Conservation (phyloP, 495 filamentous ascomycete species). For the Bryoglossum gracile region DNA sequence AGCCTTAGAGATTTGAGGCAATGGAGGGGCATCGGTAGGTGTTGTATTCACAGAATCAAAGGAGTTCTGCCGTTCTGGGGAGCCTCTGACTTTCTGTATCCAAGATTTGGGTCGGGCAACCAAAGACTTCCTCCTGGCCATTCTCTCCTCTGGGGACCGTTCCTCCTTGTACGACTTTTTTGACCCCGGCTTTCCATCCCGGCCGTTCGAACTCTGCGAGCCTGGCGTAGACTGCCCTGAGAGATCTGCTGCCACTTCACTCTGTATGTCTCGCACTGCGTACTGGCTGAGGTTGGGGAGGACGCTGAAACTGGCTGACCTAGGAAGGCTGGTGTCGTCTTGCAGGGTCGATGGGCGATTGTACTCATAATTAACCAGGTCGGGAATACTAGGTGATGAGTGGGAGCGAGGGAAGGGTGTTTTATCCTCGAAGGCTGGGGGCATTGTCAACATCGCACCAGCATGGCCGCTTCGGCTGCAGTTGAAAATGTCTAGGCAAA, state of each 20-base stretch:
- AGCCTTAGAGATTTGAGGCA: slow-evolving; percentile 20
- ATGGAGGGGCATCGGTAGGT: slow-evolving; percentile 19
- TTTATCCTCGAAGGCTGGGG: slow-evolving; percentile 19
- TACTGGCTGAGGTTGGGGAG: slow-evolving; percentile 12
- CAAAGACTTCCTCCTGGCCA: slow-evolving; percentile 25
- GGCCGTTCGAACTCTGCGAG: not conserved
- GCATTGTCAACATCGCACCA: slow-evolving; percentile 23
- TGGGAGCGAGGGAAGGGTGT: slow-evolving; percentile 21
- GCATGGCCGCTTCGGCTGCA: slow-evolving; percentile 21
- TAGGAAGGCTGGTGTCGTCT: slow-evolving; percentile 18
- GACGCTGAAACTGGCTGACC: slow-evolving; percentile 25
- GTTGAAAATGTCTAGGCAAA: slow-evolving; percentile 9
- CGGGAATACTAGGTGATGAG: slow-evolving; percentile 23
- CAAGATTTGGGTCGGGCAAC: slow-evolving; percentile 27
- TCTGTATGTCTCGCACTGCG: slow-evolving; percentile 7
- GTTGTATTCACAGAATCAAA: slow-evolving; percentile 10
- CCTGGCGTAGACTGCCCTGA: not conserved
- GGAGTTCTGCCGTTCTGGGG: slow-evolving; percentile 18
- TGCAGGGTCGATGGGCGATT: slow-evolving; percentile 7
- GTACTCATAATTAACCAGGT: slow-evolving; percentile 19
- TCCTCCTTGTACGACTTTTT: slow-evolving; percentile 20
- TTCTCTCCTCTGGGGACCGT: slow-evolving; percentile 16
- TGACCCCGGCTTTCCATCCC: slow-evolving; percentile 8
- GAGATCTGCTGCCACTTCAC: slow-evolving; percentile 6
- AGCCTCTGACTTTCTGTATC: slow-evolving; percentile 25